These are phyloP conservation scores for Cantharellus anzutake DNA, from an alignment of 768 basidiomycete genomes.

Conservation along the genomic window DNA sequence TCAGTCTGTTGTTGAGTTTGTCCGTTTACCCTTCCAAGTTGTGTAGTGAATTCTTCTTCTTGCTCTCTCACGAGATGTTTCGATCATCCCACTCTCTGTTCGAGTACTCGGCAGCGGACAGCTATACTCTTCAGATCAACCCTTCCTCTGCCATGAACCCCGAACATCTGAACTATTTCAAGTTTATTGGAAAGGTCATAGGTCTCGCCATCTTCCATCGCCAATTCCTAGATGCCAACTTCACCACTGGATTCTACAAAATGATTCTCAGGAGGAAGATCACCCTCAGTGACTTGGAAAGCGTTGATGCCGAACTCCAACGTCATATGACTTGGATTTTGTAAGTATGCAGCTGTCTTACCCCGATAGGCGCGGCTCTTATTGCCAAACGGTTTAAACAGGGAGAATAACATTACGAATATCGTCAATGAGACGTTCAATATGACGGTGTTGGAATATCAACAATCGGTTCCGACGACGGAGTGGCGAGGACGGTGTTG, in stretches of 20 bases:
- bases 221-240: conserved; percentile 96
- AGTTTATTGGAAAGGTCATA: conserved; percentile 91
- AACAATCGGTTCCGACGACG: too few species aligned
- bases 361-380: neutral
- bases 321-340: conserved; percentile 97
- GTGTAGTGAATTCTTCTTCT: conserved; percentile 94
- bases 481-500: too few species aligned
- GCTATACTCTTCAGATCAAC: conserved; percentile 98
- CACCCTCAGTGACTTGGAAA: conserved; percentile 77
- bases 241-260: conserved; percentile 98
- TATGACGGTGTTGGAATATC: too few species aligned
- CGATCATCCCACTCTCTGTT: conserved; percentile 99
- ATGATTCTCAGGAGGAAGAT: conserved; percentile 99
- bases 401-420: conserved; percentile 95
- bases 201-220: conserved; percentile 97
- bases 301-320: conserved; percentile 86
- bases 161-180: conserved; percentile 98
- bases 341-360: conserved; percentile 27
- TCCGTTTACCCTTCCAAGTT: conserved; percentile 2
- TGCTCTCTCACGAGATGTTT: conserved; percentile 99
- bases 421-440: conserved; percentile 95
- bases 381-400: conserved; percentile 14
- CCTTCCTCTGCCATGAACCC: conserved; percentile 95
- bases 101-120: conserved; percentile 99
- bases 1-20: neutral